Base-by-base conservation (phyloP, 441 rosid genomes). In the Eugenia klotzschiana region DNA sequence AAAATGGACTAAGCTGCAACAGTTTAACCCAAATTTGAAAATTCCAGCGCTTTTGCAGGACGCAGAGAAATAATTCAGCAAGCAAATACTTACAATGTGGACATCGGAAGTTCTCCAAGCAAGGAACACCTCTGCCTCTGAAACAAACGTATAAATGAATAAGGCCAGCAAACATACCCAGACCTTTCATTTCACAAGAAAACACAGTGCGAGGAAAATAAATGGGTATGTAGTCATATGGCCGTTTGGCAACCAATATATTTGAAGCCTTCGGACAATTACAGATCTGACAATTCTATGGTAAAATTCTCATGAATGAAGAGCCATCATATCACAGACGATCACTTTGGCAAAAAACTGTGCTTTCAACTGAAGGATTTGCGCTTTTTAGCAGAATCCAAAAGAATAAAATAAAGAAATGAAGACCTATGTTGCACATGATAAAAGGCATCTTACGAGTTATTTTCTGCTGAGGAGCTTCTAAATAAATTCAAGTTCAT, bases 401-500 rank as follows among this genome's bases (percentile, higher is more conserved):
- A n/a, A 23, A 22, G n/a, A 8, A 27, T 4, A 7, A 58, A 15
- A 41, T 26, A 14, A 22, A 57, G 43, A 8, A 60, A 83, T 15
- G 46, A 64, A 33, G 77, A 64, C 77, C 1, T 9, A 64, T 64
- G 9, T 33, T 33, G 46, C 46, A 46, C n/a, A 64, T 33, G 77
- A 64, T 33, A 40, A 64, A 46, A 64, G 27, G 81, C 33, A 84
- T 84, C 93, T 87, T 89, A 96, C 98, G 86, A 86, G 84, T 84
- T 88, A 83, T 87, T 92, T 79, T 87, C 84, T 10, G 58, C 84
- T 15, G 91, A 85, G 56, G 93, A 89, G 90, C 93, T 92, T 81
- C 86, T 88, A 82, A 88, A 96, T 84, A 96, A 87, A 88, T 96
- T 96, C 84, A 94, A 89, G 88, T 95, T 90, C 82, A 96, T 88